phyloP scores from a whole-genome alignment of 306 rosid species.

The Luffa aegyptiaca region DNA sequence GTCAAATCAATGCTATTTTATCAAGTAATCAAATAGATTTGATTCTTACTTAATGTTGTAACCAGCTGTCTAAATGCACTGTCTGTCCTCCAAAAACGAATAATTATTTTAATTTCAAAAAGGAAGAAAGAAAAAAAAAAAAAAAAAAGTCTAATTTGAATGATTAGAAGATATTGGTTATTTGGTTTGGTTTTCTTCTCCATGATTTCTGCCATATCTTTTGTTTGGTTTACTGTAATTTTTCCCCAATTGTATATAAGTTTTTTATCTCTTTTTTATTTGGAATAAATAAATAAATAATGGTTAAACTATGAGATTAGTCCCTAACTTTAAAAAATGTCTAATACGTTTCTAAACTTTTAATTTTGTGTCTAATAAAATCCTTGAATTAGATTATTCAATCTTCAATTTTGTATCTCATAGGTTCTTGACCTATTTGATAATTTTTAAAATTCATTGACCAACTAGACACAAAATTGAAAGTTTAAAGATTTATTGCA shows the following conservation, averaged over 20 bases:
- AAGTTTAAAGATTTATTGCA: no score
- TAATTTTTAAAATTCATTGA: no score
- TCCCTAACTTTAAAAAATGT: no score
- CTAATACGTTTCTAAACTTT: no score
- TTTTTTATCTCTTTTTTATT: no score
- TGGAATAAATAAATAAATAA: no score
- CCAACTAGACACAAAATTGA: no score
- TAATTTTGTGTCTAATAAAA: no score
- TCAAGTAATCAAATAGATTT: constrained; percentile 52
- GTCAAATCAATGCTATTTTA: constrained; percentile 41
- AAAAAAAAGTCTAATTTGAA: constrained; percentile 47
- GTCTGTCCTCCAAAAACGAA: constrained; percentile 7
- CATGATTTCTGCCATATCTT: constrained; percentile 33
- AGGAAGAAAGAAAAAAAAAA: not conserved
- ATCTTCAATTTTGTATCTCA: no score
- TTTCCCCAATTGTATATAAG: constrained; percentile 15
- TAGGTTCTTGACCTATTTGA: no score
- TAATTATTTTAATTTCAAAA: not conserved
- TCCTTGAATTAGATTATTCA: no score
- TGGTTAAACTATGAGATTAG: no score
- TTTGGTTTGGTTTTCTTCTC: constrained; percentile 36
- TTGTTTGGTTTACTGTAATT: constrained; percentile 27
- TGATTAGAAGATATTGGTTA: constrained; percentile 41
- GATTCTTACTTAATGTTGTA: constrained; percentile 61
- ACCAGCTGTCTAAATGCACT: constrained; percentile 92